Base-by-base conservation (phyloP, 805 yeast species). In the Lipomyces mesembrius region DNA sequence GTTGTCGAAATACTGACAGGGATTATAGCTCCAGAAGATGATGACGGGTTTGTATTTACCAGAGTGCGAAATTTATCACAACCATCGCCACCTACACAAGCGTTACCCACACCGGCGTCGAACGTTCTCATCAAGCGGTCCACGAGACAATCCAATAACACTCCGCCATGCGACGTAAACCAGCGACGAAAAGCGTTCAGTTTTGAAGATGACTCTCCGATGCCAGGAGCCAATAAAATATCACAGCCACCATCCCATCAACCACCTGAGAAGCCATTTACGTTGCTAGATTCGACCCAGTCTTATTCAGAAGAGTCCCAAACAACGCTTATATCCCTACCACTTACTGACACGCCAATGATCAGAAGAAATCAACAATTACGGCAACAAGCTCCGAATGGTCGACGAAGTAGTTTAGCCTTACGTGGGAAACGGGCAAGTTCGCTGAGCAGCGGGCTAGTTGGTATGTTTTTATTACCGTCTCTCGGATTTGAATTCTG, bases 381-480 rank as follows among this genome's bases (percentile, higher is more conserved):
- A 39, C 72, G 80, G 53, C 72, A 73, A 29, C 73, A 69, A 14
- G 73, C 67, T 56, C 62, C 69, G 59, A 73, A 67, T 6, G 62
- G 67, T 32, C 65, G 76, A 32, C 65, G 76, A 12, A 74, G 76
- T 32, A 66, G 75, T 60, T 70, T 74, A 53, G 77, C 77, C 57
- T 79, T 74, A 62, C 79, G 95, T 43, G 95, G 95, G 7, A 88
- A 88, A 72, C 77, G 95, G 35, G 84, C 87, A 1, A 89, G 90
- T 74, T 87, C 92, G 0, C 84, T 89, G 6, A 92, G 93, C 1
- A 88, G 88, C 73, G 94, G 93, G 2, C 86, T 85, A 71, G 81
- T 69, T 7, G 75, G 74, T 65, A 56, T 3, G 70, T 51, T 11
- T 55, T 17, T 9, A 14, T 27, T 12, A 29, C 27, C 22, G 20